phyloP scores from a whole-genome alignment of 768 basidiomycete genomes.

The Pisolithus tinctorius region DNA sequence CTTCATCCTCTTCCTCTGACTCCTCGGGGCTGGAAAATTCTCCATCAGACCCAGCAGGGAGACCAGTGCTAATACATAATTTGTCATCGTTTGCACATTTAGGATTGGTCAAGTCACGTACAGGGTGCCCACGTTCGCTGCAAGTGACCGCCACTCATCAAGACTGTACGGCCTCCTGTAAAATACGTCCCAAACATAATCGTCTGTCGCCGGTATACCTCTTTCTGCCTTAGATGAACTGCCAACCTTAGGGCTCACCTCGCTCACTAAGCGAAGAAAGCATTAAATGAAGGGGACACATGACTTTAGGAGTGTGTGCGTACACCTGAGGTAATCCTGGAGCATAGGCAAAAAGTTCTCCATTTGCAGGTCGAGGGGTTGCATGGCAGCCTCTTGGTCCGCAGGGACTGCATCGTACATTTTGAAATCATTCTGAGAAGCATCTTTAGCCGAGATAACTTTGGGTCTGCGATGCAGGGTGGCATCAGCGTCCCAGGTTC shows the following conservation, averaged over 20 bases:
- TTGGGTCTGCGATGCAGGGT: slow-evolving; percentile 39
- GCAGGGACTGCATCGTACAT: slow-evolving; percentile 68
- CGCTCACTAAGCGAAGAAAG: slow-evolving; percentile 17
- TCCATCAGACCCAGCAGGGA: slow-evolving; percentile 54
- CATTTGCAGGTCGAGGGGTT: slow-evolving; percentile 50
- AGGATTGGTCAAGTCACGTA: slow-evolving; percentile 26
- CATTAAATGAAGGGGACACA: neutral
- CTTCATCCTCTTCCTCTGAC: slow-evolving; percentile 65
- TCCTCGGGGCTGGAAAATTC: slow-evolving; percentile 35
- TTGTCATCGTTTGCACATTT: neutral
- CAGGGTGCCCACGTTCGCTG: slow-evolving; percentile 58
- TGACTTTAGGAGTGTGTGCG: slow-evolving; percentile 12
- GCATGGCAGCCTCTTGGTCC: slow-evolving; percentile 21
- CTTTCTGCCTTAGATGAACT: neutral
- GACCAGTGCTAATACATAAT: slow-evolving; percentile 43
- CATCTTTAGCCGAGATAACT: slow-evolving; percentile 47
- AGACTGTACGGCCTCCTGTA: slow-evolving; percentile 60
- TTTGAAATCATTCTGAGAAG: slow-evolving; percentile 42
- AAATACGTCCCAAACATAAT: slow-evolving; percentile 84
- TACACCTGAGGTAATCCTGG: slow-evolving; percentile 66
- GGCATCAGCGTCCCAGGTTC: neutral
- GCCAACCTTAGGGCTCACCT: slow-evolving; percentile 10
- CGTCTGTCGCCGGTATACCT: slow-evolving; percentile 27
- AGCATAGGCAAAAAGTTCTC: slow-evolving; percentile 74
- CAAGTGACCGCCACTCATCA: slow-evolving; percentile 52